A percentile compares a stretch with the other conserved stretches of the same genome.
These are phyloP conservation scores for Cladosporium sp. DNA, from an alignment of 2,329 filamentous ascomycete genomes.

Conservation along the genomic window DNA sequence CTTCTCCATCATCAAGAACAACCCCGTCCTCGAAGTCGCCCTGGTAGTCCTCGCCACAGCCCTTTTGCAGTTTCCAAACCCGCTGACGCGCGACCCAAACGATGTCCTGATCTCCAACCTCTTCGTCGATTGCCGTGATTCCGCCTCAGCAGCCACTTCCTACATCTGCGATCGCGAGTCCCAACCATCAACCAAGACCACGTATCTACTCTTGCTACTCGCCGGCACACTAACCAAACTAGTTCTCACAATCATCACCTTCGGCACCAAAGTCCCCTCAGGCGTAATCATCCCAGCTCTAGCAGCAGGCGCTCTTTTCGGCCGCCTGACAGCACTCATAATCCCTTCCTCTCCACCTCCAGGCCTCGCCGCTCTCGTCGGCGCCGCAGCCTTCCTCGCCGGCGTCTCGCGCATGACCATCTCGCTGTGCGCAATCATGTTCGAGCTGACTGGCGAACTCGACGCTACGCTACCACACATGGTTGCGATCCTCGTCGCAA, in stretches of 20 bases:
- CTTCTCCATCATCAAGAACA: conserved; percentile 49
- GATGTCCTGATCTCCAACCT: conserved; percentile 55
- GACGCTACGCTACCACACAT: conserved; percentile 56
- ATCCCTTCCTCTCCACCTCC: conserved; percentile 45
- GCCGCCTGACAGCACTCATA: conserved; percentile 48
- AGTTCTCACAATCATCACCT: conserved; percentile 54
- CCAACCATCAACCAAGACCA: conserved; percentile 27
- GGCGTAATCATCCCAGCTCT: conserved; percentile 59
- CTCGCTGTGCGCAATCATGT: conserved; percentile 58
- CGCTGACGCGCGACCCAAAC: conserved; percentile 51
- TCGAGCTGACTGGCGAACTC: conserved; percentile 57
- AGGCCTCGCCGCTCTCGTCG: conserved; percentile 60
- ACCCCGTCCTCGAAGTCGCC: conserved; percentile 54
- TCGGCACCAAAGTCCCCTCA: conserved; percentile 57
- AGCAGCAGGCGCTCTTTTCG: conserved; percentile 56
- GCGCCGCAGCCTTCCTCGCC: conserved; percentile 55
- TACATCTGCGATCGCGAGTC: conserved; percentile 53
- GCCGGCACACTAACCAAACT: conserved; percentile 54
- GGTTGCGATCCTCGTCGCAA: conserved; percentile 56
- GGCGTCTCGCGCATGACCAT: conserved; percentile 58
- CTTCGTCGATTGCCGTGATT: conserved; percentile 50
- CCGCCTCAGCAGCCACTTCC: conserved; percentile 26
- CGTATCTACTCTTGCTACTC: conserved; percentile 49
- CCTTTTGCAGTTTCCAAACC: conserved; percentile 54
- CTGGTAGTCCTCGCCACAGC: conserved; percentile 52